These are phyloP conservation scores for Thermoascus crustaceus DNA, from an alignment of 2,329 filamentous ascomycete species.

Conservation along the genomic window DNA sequence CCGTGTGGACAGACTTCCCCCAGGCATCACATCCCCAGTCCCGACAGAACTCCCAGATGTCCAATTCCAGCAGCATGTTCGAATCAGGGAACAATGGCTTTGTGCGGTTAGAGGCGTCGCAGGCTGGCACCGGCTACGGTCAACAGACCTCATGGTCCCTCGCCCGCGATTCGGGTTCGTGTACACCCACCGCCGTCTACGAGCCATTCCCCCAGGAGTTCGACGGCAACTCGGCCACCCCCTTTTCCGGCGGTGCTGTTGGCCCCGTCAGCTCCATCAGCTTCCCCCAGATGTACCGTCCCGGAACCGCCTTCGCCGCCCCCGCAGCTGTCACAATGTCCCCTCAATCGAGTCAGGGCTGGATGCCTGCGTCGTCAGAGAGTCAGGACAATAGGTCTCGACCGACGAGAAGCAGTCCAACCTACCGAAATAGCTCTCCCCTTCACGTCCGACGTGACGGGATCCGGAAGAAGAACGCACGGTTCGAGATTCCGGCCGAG, in stretches of 20 bases:
- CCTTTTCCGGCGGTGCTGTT: conserved; percentile 35
- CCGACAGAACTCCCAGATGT: conserved; percentile 34
- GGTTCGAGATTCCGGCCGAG: conserved; percentile 93
- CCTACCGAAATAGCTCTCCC: conserved; percentile 63
- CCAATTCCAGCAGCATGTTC: conserved; percentile 43
- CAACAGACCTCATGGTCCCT: conserved; percentile 55
- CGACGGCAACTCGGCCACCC: conserved; percentile 37
- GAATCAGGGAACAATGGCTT: conserved; percentile 51
- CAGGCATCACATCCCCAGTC: conserved; percentile 19
- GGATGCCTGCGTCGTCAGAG: conserved; percentile 41
- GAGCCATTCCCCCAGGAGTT: conserved; percentile 52
- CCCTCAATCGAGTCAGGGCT: conserved; percentile 54
- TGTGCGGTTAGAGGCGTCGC: conserved; percentile 50
- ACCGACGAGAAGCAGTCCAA: conserved; percentile 57
- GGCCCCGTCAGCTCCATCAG: conserved; percentile 32
- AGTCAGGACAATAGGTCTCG: conserved; percentile 44
- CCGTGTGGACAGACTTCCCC: conserved; percentile 34
- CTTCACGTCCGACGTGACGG: conserved; percentile 68
- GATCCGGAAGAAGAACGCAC: conserved; percentile 97
- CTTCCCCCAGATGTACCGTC: conserved; percentile 36
- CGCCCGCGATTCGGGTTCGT: conserved; percentile 58
- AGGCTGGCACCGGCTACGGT: conserved; percentile 34
- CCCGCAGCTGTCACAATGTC: conserved; percentile 49
- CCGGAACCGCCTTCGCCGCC: conserved; percentile 43
- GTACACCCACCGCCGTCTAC: conserved; percentile 65